Conservation (phyloP, 176 grass and related monocot species). For the Oryza officinalis region DNA sequence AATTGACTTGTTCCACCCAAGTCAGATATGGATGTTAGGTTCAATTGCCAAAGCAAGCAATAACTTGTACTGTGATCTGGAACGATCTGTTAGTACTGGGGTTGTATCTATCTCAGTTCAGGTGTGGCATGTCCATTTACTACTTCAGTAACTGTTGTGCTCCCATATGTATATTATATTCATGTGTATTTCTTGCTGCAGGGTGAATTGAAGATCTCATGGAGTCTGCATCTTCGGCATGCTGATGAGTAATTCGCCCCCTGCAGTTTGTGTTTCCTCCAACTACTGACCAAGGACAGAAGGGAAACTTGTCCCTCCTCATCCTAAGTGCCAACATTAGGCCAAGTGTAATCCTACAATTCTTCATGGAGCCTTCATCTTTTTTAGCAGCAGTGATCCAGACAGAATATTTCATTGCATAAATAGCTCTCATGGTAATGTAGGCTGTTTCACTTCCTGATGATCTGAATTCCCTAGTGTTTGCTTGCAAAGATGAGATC, state of each 20-base stretch:
- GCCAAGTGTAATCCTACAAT: background rate
- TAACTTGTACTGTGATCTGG: background rate
- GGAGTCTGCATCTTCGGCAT: background rate
- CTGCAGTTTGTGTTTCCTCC: background rate
- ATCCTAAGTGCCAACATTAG: background rate
- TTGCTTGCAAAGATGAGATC: background rate
- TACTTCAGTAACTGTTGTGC: background rate
- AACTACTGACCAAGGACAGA: background rate
- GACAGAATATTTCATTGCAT: background rate
- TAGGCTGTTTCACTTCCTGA: no score
- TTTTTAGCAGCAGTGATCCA: no score
- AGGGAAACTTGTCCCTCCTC: background rate
- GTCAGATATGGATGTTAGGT: no score
- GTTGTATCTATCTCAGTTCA: background rate
- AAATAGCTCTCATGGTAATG: no score
- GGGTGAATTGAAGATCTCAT: background rate
- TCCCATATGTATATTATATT: background rate
- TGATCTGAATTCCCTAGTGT: no score
- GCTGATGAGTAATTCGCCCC: background rate
- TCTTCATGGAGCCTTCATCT: no score
- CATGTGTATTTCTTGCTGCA: background rate
- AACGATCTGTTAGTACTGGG: background rate
- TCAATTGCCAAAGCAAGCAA: no score
- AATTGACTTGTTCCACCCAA: background rate
- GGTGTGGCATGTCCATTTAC: background rate